phyloP scores from a whole-genome alignment of 1,284 basidiomycete genomes.

The Cryptococcus neoformans region DNA sequence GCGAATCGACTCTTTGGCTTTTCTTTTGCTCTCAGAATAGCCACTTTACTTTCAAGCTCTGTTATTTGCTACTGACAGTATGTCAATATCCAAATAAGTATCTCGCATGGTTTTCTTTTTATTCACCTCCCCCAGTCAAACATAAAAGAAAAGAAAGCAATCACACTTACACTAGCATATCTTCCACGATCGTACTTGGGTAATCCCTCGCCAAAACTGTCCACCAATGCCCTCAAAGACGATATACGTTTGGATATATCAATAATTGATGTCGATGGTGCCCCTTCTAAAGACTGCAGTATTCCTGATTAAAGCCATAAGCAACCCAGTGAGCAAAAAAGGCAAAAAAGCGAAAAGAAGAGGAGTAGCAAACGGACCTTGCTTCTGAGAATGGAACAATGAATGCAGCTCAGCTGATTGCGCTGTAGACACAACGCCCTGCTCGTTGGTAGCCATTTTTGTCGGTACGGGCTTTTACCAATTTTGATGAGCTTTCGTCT shows the following conservation, averaged over 20 bases:
- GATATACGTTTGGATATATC: constrained; percentile 4
- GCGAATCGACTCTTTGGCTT: constrained; percentile 62
- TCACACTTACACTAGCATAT: constrained; percentile 9
- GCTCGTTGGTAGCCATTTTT: not conserved
- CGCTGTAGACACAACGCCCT: constrained; percentile 3
- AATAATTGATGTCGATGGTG: constrained; percentile 1
- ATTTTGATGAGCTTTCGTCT: too few species aligned
- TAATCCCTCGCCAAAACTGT: not conserved
- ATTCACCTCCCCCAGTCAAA: constrained; percentile 28
- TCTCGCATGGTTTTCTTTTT: too few species aligned
- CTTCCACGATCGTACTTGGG: constrained; percentile 14
- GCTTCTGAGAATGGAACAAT: constrained; percentile 19
- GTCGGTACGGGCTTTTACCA: not conserved
- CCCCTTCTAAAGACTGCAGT: constrained; percentile 1
- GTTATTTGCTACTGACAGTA: constrained; percentile 57
- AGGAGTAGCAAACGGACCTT: constrained; percentile 11
- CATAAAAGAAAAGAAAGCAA: not conserved
- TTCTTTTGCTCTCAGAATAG: constrained; percentile 53
- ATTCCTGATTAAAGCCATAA: not conserved
- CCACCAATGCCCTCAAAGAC: constrained; percentile 5
- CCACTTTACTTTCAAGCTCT: constrained; percentile 56
- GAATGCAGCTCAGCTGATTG: constrained; percentile 20
- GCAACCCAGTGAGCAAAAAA: not conserved
- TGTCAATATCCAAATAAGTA: constrained; percentile 52
- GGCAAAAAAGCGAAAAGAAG: not conserved